These are phyloP conservation scores for Arthrinium puccinioides DNA, from an alignment of 2,329 filamentous ascomycete genomes.

Conservation along the genomic window DNA sequence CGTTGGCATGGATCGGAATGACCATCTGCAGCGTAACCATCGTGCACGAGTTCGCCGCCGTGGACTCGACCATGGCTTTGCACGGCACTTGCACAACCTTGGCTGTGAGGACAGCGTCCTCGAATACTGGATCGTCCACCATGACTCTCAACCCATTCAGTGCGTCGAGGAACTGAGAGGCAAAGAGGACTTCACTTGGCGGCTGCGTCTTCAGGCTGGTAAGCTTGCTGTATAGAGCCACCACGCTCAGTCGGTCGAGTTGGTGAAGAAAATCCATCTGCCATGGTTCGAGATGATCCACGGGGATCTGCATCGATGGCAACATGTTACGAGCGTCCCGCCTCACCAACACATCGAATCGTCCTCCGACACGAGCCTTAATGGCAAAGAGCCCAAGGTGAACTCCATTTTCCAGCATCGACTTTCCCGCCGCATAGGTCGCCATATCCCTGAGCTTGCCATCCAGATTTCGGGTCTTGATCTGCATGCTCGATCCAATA, in stretches of 20 bases:
- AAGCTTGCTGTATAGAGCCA: slow-evolving; percentile 29
- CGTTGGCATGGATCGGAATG: slow-evolving; percentile 51
- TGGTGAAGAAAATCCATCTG: slow-evolving; percentile 48
- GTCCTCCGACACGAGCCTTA: slow-evolving; percentile 41
- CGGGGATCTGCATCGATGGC: slow-evolving; percentile 48
- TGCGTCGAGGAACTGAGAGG: slow-evolving; percentile 31
- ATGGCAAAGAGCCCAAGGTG: slow-evolving; percentile 54
- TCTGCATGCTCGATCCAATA: slow-evolving; percentile 68
- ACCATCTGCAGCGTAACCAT: slow-evolving; percentile 54
- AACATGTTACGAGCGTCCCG: slow-evolving; percentile 50
- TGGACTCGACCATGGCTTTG: slow-evolving; percentile 8
- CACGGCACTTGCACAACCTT: slow-evolving; percentile 33
- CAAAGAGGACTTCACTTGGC: slow-evolving; percentile 36
- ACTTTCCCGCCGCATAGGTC: slow-evolving; percentile 41
- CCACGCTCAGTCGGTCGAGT: slow-evolving; percentile 37
- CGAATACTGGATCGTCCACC: slow-evolving; percentile 32
- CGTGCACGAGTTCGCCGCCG: slow-evolving; percentile 16
- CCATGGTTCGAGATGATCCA: slow-evolving; percentile 44
- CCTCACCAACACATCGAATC: slow-evolving; percentile 58
- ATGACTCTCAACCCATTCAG: slow-evolving; percentile 28
- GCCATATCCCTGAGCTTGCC: slow-evolving; percentile 58
- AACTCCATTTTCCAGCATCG: slow-evolving; percentile 42
- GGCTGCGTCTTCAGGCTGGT: slow-evolving; percentile 27
- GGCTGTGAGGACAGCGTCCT: slow-evolving; percentile 31
- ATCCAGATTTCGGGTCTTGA: slow-evolving; percentile 55